A percentile compares a stretch with the other conserved stretches of the same genome.
Conservation (phyloP, 306 rosid genomes). For the Acacia acuminata region DNA sequence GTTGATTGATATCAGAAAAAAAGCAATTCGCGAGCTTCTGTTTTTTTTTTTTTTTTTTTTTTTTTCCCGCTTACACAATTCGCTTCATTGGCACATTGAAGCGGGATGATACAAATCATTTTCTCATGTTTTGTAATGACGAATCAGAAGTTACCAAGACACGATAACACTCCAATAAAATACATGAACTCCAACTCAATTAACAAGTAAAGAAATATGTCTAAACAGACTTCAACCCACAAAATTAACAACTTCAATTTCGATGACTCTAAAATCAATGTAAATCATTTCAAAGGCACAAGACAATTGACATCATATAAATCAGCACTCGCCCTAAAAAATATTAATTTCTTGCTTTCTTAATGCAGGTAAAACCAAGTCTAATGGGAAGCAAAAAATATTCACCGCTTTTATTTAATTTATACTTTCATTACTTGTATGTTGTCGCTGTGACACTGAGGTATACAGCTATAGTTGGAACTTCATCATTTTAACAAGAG, state of each 20-base stretch:
- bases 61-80: too few species aligned
- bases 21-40: too few species aligned
- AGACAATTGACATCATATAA: background rate
- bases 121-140: too few species aligned
- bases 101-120: too few species aligned
- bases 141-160: background rate
- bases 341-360: slow-evolving; percentile 11
- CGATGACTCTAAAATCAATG: too few species aligned
- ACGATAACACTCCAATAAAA: background rate
- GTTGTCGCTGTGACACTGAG: slow-evolving; percentile 40
- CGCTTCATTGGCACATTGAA: too few species aligned
- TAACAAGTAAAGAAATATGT: too few species aligned
- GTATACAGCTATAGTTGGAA: slow-evolving; percentile 19
- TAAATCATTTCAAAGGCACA: background rate
- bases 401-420: slow-evolving; percentile 29
- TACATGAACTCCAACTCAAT: background rate
- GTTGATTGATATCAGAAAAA: background rate
- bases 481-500: slow-evolving; percentile 22
- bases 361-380: background rate
- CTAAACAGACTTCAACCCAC: too few species aligned
- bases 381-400: background rate
- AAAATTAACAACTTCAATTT: too few species aligned
- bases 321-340: background rate
- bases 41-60: too few species aligned
- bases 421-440: slow-evolving; percentile 31